Evolutionary conservation across 2,329 filamentous ascomycete genomes (phyloP).

Genomic region (Coleophoma eucalyptorum): DNA sequence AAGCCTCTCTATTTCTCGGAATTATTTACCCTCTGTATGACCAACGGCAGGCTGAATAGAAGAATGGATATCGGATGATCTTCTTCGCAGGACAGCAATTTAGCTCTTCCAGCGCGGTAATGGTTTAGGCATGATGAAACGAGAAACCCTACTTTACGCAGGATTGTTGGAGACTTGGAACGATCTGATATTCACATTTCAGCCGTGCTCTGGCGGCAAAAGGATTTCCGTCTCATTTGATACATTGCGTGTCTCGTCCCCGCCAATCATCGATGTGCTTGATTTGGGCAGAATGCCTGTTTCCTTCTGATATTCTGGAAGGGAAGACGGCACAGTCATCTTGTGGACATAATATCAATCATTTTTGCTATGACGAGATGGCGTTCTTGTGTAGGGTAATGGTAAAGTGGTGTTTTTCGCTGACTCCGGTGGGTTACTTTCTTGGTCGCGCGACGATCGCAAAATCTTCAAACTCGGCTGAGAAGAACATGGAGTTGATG

Average conservation of each 20-base stretch:
- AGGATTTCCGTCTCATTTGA: background rate
- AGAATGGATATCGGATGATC: constrained; percentile 1
- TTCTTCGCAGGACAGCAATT: background rate
- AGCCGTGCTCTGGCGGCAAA: background rate
- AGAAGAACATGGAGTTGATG: background rate
- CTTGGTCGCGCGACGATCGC: background rate
- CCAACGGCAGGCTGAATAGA: background rate
- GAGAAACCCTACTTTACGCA: background rate
- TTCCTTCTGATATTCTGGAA: too few relatives aligned
- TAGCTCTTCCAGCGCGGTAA: too few relatives aligned
- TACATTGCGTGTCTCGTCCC: too few relatives aligned
- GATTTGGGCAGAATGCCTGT: too few relatives aligned
- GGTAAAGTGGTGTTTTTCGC: background rate
- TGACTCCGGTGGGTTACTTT: background rate
- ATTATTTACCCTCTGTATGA: too few relatives aligned
- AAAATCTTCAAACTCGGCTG: background rate
- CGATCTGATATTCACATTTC: background rate
- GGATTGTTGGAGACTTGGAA: background rate
- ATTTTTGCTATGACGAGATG: background rate
- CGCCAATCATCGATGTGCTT: too few relatives aligned
- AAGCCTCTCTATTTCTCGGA: background rate
- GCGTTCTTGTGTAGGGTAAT: background rate
- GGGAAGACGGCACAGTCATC: too few relatives aligned
- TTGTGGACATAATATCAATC: too few relatives aligned
- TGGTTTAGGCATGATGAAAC: background rate